Percentiles rank a stretch among this genome's conserved stretches.
Evolutionary conservation across 75 land plant genomes (phyloP).

Genomic region (Pinus taeda): DNA sequence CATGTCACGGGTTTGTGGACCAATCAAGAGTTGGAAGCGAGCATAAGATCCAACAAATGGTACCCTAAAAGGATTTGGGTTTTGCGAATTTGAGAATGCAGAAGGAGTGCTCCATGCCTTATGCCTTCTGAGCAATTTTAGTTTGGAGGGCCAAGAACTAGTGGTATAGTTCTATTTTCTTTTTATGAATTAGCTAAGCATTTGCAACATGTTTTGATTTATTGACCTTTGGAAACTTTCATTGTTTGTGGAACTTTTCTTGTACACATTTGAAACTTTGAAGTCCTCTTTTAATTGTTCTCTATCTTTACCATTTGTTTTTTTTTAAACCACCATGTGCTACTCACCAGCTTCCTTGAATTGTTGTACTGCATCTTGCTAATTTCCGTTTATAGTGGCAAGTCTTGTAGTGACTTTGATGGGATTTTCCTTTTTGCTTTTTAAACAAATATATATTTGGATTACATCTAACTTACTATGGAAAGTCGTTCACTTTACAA

Average conservation of each 20-base stretch:
- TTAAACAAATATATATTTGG: too few species aligned
- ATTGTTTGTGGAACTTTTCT: not conserved
- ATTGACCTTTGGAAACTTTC: not conserved
- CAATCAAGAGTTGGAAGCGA: constrained; percentile 92
- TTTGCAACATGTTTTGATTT: not conserved
- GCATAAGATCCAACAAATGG: constrained; percentile 73
- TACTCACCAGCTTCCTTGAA: too few species aligned
- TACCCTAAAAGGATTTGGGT: constrained; percentile 70
- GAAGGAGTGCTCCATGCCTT: constrained; percentile 88
- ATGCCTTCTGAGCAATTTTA: constrained; percentile 69
- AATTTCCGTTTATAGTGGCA: too few species aligned
- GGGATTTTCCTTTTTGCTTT: too few species aligned
- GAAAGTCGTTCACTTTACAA: too few species aligned
- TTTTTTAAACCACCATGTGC: too few species aligned
- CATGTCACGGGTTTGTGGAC: constrained; percentile 72
- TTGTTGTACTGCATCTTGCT: too few species aligned
- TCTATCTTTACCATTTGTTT: too few species aligned
- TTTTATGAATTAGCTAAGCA: not conserved
- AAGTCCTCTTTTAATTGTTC: too few species aligned
- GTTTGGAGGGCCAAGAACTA: constrained; percentile 90
- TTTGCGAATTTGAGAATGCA: constrained; percentile 87
- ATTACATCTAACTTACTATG: too few species aligned
- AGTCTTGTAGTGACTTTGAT: too few species aligned
- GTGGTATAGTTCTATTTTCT: constrained; percentile 49
- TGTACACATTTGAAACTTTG: not conserved